phyloP scores from a whole-genome alignment of 2,329 filamentous ascomycete species.

The Bertia moriformis region DNA sequence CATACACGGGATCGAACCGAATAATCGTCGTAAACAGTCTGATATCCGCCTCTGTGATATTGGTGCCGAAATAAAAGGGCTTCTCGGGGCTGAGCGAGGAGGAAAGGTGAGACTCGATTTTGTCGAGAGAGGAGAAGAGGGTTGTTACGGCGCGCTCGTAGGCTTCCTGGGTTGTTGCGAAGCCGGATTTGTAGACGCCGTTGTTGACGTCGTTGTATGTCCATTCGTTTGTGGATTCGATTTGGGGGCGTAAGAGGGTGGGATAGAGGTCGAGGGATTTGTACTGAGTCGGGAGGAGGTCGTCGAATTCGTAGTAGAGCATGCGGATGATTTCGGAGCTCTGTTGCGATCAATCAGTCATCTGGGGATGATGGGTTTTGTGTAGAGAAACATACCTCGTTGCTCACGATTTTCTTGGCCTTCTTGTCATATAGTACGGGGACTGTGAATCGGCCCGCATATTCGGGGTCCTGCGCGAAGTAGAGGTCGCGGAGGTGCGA shows the following conservation, averaged over 20 bases:
- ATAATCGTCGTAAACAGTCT: slow-evolving; percentile 40
- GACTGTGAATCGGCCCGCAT: slow-evolving; percentile 71
- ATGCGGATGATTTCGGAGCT: slow-evolving; percentile 39
- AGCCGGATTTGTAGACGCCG: slow-evolving; percentile 49
- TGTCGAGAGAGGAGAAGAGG: slow-evolving; percentile 45
- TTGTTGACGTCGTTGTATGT: slow-evolving; percentile 56
- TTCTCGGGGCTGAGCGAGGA: slow-evolving; percentile 16
- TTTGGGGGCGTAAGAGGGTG: slow-evolving; percentile 41
- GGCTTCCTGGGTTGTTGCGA: slow-evolving; percentile 34
- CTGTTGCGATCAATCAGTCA: slow-evolving; percentile 27
- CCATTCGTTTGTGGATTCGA: slow-evolving; percentile 70
- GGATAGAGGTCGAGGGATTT: slow-evolving; percentile 56
- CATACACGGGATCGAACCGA: slow-evolving; percentile 46
- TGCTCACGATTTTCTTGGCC: slow-evolving; percentile 66
- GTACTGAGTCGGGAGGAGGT: slow-evolving; percentile 43
- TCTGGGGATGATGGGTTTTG: background rate
- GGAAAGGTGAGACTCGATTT: slow-evolving; percentile 31
- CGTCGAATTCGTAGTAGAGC: slow-evolving; percentile 44
- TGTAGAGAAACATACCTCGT: slow-evolving; percentile 38
- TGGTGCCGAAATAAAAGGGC: slow-evolving; percentile 37
- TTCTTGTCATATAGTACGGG: slow-evolving; percentile 75
- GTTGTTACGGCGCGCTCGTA: slow-evolving; percentile 38
- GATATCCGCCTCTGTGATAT: slow-evolving; percentile 44
- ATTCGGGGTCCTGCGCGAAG: slow-evolving; percentile 59
- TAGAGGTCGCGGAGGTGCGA: slow-evolving; percentile 66